These are phyloP conservation scores for Daldinia loculata DNA, from an alignment of 495 filamentous ascomycete species.

Conservation along the genomic window DNA sequence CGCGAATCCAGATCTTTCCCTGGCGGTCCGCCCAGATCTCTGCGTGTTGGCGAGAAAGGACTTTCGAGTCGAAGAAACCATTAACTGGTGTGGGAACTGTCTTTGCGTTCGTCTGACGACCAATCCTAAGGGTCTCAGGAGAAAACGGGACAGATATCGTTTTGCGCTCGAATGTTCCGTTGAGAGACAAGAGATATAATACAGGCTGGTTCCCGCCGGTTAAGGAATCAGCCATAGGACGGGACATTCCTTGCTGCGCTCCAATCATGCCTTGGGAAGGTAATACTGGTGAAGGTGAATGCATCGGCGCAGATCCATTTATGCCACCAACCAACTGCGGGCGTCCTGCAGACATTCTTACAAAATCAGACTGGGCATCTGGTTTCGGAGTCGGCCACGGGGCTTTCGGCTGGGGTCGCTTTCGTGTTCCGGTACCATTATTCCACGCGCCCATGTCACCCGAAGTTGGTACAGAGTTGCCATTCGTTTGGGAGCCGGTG, in stretches of 20 bases:
- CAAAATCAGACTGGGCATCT: conserved; percentile 55
- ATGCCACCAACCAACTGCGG: conserved; percentile 60
- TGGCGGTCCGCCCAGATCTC: conserved; percentile 92
- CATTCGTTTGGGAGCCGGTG: conserved; percentile 50
- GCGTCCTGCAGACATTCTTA: conserved; percentile 53
- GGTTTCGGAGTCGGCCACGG: conserved; percentile 71
- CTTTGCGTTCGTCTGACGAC: conserved; percentile 95
- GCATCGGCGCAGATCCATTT: conserved; percentile 74
- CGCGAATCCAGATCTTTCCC: conserved; percentile 94
- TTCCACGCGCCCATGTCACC: conserved; percentile 58
- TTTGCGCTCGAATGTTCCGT: conserved; percentile 95
- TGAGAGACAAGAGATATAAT: conserved; percentile 83
- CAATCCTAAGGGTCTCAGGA: conserved; percentile 89
- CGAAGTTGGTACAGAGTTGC: conserved; percentile 52
- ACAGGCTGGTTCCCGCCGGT: conserved; percentile 73
- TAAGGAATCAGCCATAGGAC: conserved; percentile 62
- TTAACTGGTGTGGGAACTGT: conserved; percentile 89
- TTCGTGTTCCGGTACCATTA: conserved; percentile 64
- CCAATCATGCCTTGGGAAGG: conserved; percentile 57
- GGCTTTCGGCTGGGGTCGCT: conserved; percentile 68
- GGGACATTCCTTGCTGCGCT: conserved; percentile 51
- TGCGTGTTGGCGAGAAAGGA: conserved; percentile 93
- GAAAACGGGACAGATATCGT: conserved; percentile 89
- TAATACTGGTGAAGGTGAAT: conserved; percentile 76
- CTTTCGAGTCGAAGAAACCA: conserved; percentile 97